Evolutionary conservation across 306 rosid species (phyloP), one percentile per base, ranked within the genome.

Genomic region (Prunus campanulata): DNA sequence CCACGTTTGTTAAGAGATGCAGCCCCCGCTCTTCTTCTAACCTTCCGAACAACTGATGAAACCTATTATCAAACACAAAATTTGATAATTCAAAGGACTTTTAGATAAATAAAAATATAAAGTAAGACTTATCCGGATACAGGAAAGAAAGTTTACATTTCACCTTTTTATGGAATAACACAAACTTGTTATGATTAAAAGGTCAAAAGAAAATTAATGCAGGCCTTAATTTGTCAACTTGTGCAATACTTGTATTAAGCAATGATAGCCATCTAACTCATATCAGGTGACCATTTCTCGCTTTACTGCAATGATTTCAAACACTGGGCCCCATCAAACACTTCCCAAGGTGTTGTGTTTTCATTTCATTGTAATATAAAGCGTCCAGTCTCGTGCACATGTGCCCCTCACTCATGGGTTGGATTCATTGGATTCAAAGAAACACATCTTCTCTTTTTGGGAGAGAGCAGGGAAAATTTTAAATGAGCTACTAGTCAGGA

Each of bases 1-100:
- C 87, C 86, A 49, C 84, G 89, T 79, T 90, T 92, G 74, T 88
- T 78, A 11, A 87, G 72, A 71, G 88, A 71, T 77, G 89, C 78
- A 64, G 81, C 92, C 68, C 88, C 78, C 5, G 87, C 67, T 83
- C 92, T 91, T 87, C 93, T 92, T 83, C 91, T 88, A 56, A 88
- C 78, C 86, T 87, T 95, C 81, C 89, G 77, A 74, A 82, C 85
- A 56, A 64, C 85, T 22, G 86, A 77, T 74, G 95, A 89, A 81
- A 89, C 93, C 99, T 95, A 80, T 76, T 57, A 84, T 78, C 66
- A 78, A 76, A 72, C 62, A 79, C 30, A 51, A 70, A 30, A 81
- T 22, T 57, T 48, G 49, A 68, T 56, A 56, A 15, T 39, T 39
- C 54, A 42, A 27, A 56, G 10, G 24, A 20, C 42, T 4, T 29